Conservation (phyloP, 176 grass and related monocot genomes). For the Avena atlantica region DNA sequence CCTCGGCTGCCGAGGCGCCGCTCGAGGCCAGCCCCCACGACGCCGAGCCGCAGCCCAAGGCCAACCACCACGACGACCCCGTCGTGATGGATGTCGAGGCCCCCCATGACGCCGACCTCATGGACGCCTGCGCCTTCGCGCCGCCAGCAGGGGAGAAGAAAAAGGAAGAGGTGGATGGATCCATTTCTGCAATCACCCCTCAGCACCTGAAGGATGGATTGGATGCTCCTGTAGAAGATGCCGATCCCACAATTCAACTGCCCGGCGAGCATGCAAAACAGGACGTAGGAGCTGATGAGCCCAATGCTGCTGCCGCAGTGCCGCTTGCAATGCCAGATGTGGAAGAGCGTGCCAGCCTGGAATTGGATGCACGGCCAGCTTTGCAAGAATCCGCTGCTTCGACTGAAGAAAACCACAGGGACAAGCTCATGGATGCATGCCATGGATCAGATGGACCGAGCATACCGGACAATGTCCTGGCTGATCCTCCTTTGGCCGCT, state of each 20-base stretch:
- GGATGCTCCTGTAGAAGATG: neutral
- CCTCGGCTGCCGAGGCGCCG: neutral
- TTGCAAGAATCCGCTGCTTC: constrained; percentile 13
- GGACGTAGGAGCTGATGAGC: neutral
- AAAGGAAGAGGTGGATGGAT: neutral
- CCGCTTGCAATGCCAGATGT: neutral
- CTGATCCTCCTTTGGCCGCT: constrained; percentile 12
- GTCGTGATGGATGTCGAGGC: constrained; percentile 15
- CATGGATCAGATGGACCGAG: constrained; percentile 7
- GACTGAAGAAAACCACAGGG: neutral
- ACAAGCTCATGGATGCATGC: neutral
- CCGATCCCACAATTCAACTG: neutral
- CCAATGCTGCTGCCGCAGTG: neutral
- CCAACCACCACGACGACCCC: neutral
- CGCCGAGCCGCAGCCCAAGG: neutral
- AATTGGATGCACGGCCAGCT: neutral
- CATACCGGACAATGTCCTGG: neutral
- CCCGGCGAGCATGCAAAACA: neutral
- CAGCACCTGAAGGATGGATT: neutral
- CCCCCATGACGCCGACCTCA: constrained; percentile 14
- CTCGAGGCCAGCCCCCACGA: neutral
- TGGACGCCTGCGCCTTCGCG: neutral
- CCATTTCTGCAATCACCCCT: constrained; percentile 5
- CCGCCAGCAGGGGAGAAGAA: neutral
- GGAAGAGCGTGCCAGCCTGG: neutral